A percentile compares a stretch with the other conserved stretches of the same genome.
phyloP scores from a whole-genome alignment of 2,329 filamentous ascomycete species.

The Paecilomyces formosus region DNA sequence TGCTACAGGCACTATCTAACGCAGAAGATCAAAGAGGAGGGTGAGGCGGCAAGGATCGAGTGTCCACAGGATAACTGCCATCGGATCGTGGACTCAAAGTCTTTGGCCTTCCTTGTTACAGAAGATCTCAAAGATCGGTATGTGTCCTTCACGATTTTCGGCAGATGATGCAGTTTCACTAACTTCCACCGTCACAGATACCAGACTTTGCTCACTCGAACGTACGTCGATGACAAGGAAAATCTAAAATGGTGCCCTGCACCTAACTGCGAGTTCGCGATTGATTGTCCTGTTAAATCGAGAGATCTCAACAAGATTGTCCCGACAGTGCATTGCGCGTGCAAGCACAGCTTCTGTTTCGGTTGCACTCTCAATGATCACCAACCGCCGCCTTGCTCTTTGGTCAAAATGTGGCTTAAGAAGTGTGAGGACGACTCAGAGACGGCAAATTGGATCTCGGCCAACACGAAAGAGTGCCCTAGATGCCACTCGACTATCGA shows the following conservation, averaged over 20 bases:
- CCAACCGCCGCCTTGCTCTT: constrained; percentile 80
- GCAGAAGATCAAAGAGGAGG: constrained; percentile 92
- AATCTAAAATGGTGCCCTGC: constrained; percentile 96
- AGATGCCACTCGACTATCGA: constrained; percentile 96
- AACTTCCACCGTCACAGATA: constrained; percentile 50
- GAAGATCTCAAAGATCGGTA: constrained; percentile 50
- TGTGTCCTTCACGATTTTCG: constrained; percentile 10
- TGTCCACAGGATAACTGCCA: constrained; percentile 84
- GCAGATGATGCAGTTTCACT: constrained; percentile 7
- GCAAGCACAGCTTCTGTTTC: constrained; percentile 87
- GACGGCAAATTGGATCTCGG: constrained; percentile 98
- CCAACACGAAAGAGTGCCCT: constrained; percentile 96
- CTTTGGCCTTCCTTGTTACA: constrained; percentile 67
- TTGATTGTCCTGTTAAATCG: constrained; percentile 82
- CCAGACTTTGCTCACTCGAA: constrained; percentile 77
- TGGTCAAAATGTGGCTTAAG: constrained; percentile 94
- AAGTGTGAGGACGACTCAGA: constrained; percentile 98
- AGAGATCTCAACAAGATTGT: constrained; percentile 79
- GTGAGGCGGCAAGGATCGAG: constrained; percentile 88
- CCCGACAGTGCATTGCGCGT: constrained; percentile 79
- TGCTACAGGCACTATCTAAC: constrained; percentile 88
- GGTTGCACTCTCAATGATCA: constrained; percentile 86
- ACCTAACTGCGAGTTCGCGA: constrained; percentile 89
- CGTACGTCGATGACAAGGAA: constrained; percentile 95
- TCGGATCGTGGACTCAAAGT: constrained; percentile 83